Conservation (phyloP, 2,329 filamentous ascomycete genomes). For the Alternaria gaisen region DNA sequence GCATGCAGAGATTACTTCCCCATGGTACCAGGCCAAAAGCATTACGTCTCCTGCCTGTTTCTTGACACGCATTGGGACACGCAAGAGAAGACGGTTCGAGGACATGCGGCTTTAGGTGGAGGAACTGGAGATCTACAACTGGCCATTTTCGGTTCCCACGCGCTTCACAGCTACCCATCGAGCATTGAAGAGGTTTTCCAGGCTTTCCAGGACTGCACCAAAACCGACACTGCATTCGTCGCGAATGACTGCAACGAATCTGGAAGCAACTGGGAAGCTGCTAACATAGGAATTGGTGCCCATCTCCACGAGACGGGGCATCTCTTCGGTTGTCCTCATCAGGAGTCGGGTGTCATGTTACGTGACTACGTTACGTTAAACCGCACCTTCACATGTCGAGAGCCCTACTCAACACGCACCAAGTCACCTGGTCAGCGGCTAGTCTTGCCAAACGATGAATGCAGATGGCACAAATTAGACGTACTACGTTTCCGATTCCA, state of each 20-base stretch:
- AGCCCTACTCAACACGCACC: conserved; percentile 87
- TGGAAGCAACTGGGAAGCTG: conserved; percentile 94
- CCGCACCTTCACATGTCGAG: conserved; percentile 80
- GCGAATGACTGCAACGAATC: conserved; percentile 88
- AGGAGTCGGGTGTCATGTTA: conserved; percentile 91
- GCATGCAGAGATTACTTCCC: conserved; percentile 82
- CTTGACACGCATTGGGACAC: conserved; percentile 91
- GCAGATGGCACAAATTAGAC: conserved; percentile 90
- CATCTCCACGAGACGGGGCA: conserved; percentile 93
- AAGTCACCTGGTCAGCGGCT: conserved; percentile 79
- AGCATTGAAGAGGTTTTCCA: conserved; percentile 89
- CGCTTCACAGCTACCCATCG: conserved; percentile 88
- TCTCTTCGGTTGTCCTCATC: conserved; percentile 87
- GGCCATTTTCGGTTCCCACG: conserved; percentile 91
- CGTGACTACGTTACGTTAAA: conserved; percentile 87
- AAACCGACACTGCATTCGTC: conserved; percentile 80
- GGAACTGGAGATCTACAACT: conserved; percentile 77
- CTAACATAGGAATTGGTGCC: conserved; percentile 90
- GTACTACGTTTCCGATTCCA: conserved; percentile 88
- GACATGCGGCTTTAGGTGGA: conserved; percentile 85
- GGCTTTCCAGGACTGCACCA: conserved; percentile 88
- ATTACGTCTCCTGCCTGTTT: conserved; percentile 86
- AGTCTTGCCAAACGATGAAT: conserved; percentile 81
- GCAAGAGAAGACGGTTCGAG: conserved; percentile 72
- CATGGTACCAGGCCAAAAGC: conserved; percentile 77